Evolutionary conservation across 495 filamentous ascomycete species (phyloP).

Genomic region (Aspergillus mulundensis): DNA sequence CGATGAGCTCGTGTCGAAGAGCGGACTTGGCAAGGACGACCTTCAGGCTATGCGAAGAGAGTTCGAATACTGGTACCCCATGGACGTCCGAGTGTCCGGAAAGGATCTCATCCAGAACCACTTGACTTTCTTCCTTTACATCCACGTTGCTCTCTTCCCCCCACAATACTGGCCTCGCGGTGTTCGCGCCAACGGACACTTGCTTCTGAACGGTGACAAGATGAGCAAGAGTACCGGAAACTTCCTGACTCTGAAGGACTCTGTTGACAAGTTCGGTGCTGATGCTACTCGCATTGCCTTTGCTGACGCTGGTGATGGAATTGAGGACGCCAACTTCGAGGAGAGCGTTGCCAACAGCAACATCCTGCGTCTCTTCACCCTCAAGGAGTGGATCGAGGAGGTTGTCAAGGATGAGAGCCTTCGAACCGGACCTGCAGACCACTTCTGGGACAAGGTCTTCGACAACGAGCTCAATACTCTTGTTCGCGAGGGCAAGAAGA

Average conservation of each 20-base stretch:
- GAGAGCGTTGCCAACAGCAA: slow-evolving; percentile 88
- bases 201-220: slow-evolving; percentile 92
- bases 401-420: slow-evolving; percentile 65
- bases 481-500: slow-evolving; percentile 64
- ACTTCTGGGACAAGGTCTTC: slow-evolving; percentile 85
- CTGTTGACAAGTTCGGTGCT: slow-evolving; percentile 87
- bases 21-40: slow-evolving; percentile 64
- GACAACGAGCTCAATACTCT: slow-evolving; percentile 91
- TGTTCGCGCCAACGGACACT: slow-evolving; percentile 84
- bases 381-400: slow-evolving; percentile 92
- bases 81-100: slow-evolving; percentile 78
- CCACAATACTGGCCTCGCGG: slow-evolving; percentile 80
- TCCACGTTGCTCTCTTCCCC: slow-evolving; percentile 86
- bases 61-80: slow-evolving; percentile 95
- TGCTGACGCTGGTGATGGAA: slow-evolving; percentile 90
- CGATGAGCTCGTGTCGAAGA: slow-evolving; percentile 57
- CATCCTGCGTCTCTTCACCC: slow-evolving; percentile 78
- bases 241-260: slow-evolving; percentile 86
- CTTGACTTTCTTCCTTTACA: slow-evolving; percentile 95
- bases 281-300: slow-evolving; percentile 89
- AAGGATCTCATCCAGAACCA: slow-evolving; percentile 89
- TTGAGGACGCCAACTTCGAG: slow-evolving; percentile 96
- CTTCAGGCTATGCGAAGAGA: slow-evolving; percentile 78
- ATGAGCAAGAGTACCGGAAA: slow-evolving; percentile 96
- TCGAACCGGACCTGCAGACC: slow-evolving; percentile 67